A percentile compares a stretch with the other conserved stretches of the same genome.
These are phyloP conservation scores for Dryadomyces quercus-mongolicae DNA, from an alignment of 2,329 filamentous ascomycete genomes.

Conservation along the genomic window DNA sequence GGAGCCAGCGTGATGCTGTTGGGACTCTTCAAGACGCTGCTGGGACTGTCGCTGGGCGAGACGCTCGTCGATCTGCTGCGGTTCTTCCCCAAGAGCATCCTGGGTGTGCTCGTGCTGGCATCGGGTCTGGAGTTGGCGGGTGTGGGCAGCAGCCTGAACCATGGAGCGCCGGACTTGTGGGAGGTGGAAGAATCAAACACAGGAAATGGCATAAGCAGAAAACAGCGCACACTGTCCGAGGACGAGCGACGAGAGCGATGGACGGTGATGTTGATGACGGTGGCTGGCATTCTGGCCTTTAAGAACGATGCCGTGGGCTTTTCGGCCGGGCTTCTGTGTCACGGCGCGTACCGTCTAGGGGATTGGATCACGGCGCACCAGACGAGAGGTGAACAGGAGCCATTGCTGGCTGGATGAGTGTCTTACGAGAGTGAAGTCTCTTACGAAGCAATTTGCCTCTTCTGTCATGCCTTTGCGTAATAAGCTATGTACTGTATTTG, in stretches of 20 bases:
- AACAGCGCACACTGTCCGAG: slow-evolving; percentile 44
- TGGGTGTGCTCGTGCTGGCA: slow-evolving; percentile 83
- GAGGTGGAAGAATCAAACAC: slow-evolving; percentile 7
- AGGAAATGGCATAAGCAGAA: slow-evolving; percentile 10
- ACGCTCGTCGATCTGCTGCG: slow-evolving; percentile 59
- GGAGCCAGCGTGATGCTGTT: slow-evolving; percentile 74
- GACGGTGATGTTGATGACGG: slow-evolving; percentile 83
- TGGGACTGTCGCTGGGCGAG: slow-evolving; percentile 66
- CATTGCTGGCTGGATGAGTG: slow-evolving; percentile 14
- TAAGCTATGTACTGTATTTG: too few species aligned
- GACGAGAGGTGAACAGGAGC: slow-evolving; percentile 16
- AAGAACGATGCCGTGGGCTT: slow-evolving; percentile 87
- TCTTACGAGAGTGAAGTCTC: neutral
- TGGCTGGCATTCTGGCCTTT: slow-evolving; percentile 71
- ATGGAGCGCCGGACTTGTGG: slow-evolving; percentile 52
- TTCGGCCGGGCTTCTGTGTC: slow-evolving; percentile 65
- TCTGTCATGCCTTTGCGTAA: too few species aligned
- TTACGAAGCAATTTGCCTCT: neutral
- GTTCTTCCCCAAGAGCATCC: slow-evolving; percentile 61
- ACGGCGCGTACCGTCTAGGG: slow-evolving; percentile 49
- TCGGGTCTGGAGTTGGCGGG: slow-evolving; percentile 79
- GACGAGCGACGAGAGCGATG: slow-evolving; percentile 63
- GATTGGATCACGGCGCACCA: slow-evolving; percentile 18
- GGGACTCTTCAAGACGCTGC: slow-evolving; percentile 59
- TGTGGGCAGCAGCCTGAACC: slow-evolving; percentile 73